Base-by-base conservation (phyloP, 2,329 filamentous ascomycete species). In the Fusarium sterilihyphosum region DNA sequence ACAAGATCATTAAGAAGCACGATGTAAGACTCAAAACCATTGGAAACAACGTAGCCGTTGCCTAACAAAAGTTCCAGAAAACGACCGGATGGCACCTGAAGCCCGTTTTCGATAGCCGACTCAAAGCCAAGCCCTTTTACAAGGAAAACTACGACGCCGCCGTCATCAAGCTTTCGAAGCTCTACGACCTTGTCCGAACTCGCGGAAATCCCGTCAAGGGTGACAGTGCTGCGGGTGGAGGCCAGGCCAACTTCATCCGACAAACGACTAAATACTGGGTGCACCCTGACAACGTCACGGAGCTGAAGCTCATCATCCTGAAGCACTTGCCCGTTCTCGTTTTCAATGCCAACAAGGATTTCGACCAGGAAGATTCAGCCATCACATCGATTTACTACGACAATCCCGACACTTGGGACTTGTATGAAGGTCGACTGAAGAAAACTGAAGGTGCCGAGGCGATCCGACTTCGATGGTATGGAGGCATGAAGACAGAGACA, bases 1-100 rank as follows among this genome's bases (percentile, higher is more conserved):
- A 98, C 87, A 99, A 99, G 88, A 99, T 99, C 74, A 98, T 99
- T 84, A 99, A 99, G 88, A 99, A 99, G 88, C 96, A 99, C 83
- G 96, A 98, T 85, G 94, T 96, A 84, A 78, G 93, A 73, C 43
- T 33, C 57, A 29, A 17, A 20, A 20, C 22, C 11, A 46, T 60
- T 43, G 24, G n/a, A 22, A 13, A 14, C 43, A 50, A 40, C 47
- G 22, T 20, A 41, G 26, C 20, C 14, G 8, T 57, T 44, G n/a
- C 53, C 76, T 81, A 71, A 81, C 74, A n/a, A 49, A 40, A 46
- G 20, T 38, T 49, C 26, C 79, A 96, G 93, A 99, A 99, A 94
- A 88, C 93, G 87, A 99, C 96, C 2, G 89, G 91, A 70, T 98
- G 96, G 95, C 92, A 96, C 80, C 90, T 99, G 40, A 95, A 93